These are phyloP conservation scores for Cryptococcus maquisensis DNA, from an alignment of 1,284 basidiomycete genomes.

Conservation along the genomic window DNA sequence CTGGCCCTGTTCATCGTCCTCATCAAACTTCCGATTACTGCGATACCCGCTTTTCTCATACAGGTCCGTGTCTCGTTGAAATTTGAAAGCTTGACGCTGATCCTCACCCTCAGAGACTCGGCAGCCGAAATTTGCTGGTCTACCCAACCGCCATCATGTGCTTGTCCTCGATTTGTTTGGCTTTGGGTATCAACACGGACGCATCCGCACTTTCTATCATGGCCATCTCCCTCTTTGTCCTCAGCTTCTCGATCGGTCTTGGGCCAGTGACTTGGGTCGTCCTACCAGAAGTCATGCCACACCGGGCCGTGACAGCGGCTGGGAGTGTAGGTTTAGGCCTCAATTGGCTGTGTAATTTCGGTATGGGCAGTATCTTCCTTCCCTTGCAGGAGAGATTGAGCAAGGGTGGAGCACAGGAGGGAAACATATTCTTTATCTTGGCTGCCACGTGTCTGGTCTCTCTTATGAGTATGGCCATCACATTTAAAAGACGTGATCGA, in stretches of 20 bases:
- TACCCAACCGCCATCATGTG: constrained; percentile 27
- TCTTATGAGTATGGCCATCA: constrained; percentile 8
- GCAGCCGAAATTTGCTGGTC: constrained; percentile 26
- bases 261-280: constrained; percentile 45
- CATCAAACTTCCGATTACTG: constrained; percentile 49
- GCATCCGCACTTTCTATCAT: constrained; percentile 16
- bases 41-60: constrained; percentile 49
- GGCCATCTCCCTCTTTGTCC: constrained; percentile 32
- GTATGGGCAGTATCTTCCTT: constrained; percentile 33
- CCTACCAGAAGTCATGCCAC: constrained; percentile 36
- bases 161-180: constrained; percentile 24
- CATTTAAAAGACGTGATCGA: constrained; percentile 8
- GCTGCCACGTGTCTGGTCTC: constrained; percentile 20
- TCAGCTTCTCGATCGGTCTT: constrained; percentile 34
- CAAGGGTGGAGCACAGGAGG: constrained; percentile 21
- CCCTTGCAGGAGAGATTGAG: constrained; percentile 34
- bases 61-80: constrained; percentile 23
- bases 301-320: constrained; percentile 31
- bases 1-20: constrained; percentile 42
- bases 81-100: neutral
- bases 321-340: constrained; percentile 35
- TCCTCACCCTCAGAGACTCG: constrained; percentile 19
- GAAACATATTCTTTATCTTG: constrained; percentile 40
- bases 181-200: constrained; percentile 30
- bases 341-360: constrained; percentile 39